These are phyloP conservation scores for Microdochium nivale DNA, from an alignment of 2,329 filamentous ascomycete species.

Conservation along the genomic window DNA sequence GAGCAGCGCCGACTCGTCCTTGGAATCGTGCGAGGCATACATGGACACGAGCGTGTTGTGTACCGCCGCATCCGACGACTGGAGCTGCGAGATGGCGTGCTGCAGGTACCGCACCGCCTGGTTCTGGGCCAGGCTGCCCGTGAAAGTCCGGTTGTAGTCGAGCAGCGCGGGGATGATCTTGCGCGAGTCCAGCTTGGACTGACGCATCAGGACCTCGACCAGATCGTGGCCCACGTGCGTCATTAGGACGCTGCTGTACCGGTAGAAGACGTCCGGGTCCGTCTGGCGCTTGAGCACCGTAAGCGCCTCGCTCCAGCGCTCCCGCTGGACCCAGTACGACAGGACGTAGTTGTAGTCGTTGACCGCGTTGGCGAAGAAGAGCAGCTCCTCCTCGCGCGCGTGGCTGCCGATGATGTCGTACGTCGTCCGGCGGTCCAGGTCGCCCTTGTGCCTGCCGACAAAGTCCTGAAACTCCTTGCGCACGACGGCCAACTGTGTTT, in stretches of 20 bases:
- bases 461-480: conserved; percentile 84
- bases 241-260: conserved; percentile 96
- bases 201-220: conserved; percentile 93
- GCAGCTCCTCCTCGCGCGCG: conserved; percentile 82
- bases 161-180: conserved; percentile 88
- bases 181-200: conserved; percentile 73
- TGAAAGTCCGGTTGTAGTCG: conserved; percentile 79
- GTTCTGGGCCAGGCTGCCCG: conserved; percentile 63
- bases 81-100: conserved; percentile 81
- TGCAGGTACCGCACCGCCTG: conserved; percentile 91
- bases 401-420: conserved; percentile 97
- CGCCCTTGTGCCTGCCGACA: conserved; percentile 71
- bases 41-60: conserved; percentile 97
- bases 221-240: conserved; percentile 74
- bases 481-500: conserved; percentile 61
- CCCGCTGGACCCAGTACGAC: conserved; percentile 93
- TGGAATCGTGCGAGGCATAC: conserved; percentile 77
- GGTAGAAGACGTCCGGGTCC: conserved; percentile 88
- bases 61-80: conserved; percentile 74
- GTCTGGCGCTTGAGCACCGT: conserved; percentile 88
- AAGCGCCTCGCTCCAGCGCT: conserved; percentile 82
- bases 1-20: conserved; percentile 77
- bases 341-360: conserved; percentile 93
- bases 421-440: conserved; percentile 83
- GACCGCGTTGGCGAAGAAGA: conserved; percentile 81